Base-by-base conservation (phyloP, 2,329 filamentous ascomycete genomes). In the Curvularia lunata region DNA sequence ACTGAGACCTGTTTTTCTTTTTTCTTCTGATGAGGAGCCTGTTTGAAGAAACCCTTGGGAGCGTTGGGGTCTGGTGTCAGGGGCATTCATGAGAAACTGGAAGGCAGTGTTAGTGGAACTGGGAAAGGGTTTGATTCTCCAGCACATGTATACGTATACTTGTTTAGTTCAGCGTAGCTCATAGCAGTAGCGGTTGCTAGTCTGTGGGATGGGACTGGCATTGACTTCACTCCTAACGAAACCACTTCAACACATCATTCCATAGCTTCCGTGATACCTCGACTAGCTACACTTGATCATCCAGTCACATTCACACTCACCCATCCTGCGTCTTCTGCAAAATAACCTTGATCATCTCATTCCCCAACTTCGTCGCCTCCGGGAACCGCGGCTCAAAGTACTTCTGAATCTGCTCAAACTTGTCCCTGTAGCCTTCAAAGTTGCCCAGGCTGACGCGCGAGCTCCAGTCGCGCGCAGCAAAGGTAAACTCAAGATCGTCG, bases 341-440 rank as follows among this genome's bases (percentile, higher is more conserved):
- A 69, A 99, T 95, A 43, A 92, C 95, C 82, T 89, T 92, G 78
- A 99, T 96, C 95, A 99, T 99, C 75, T 93, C 90, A 74, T 97
- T 97, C 2, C 95, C 95, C 37, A 99, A 82, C 68, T 88, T 87
- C 51, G 89, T 91, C 5, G 95, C 95, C 74, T 96, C 93, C 1
- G 87, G 86, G 73, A 99, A 97, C 30, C 94, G 82, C 2, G 92
- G 92, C 75, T 92, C 88, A 77, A 99, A 99, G 81, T 97, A 99
- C 63, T 82, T 82, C 77, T 97, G 93, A 50, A 96, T 97, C 66
- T 87, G 88, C 72, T 95, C 87, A 73, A 99, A 99, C 57, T 96
- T 87, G 81, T 96, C 91, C 65, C 89, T 85, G 84, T 97, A 99
- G 37, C 91, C 91, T 66, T 96, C 91, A 73, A 98, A 98, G 75